Conservation (phyloP, 2,329 filamentous ascomycete genomes). For the Ophiostoma ulmi region DNA sequence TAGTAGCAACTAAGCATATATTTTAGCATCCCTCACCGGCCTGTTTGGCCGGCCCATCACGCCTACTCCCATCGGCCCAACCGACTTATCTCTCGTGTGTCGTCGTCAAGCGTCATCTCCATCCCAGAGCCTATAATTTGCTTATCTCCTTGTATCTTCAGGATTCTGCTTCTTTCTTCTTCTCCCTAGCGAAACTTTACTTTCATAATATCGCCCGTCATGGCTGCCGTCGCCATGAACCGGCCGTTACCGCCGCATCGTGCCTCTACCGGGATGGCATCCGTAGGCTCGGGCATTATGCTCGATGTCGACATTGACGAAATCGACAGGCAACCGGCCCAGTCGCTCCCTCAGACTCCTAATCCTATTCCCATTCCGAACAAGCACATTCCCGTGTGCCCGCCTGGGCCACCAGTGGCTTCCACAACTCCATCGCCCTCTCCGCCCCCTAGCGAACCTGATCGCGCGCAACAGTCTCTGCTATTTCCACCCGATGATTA, state of each 20-base stretch:
- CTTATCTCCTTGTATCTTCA: neutral
- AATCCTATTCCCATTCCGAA: slow-evolving; percentile 70
- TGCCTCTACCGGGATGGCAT: slow-evolving; percentile 33
- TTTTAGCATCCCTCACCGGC: neutral
- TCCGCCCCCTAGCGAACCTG: slow-evolving; percentile 37
- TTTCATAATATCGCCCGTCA: slow-evolving; percentile 29
- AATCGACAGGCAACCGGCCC: slow-evolving; percentile 22
- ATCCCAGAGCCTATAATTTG: neutral
- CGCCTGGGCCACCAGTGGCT: slow-evolving; percentile 61
- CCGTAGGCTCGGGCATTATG: slow-evolving; percentile 34
- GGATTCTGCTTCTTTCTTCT: neutral
- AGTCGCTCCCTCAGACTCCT: slow-evolving; percentile 32
- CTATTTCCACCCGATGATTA: slow-evolving; percentile 68
- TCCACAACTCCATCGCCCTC: slow-evolving; percentile 20
- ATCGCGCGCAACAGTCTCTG: slow-evolving; percentile 59
- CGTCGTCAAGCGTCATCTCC: neutral
- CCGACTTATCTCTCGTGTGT: neutral
- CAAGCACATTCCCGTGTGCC: slow-evolving; percentile 84
- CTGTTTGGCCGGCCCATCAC: neutral
- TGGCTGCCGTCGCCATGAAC: slow-evolving; percentile 53
- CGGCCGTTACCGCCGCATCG: slow-evolving; percentile 34
- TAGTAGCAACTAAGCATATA: neutral
- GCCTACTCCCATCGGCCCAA: neutral
- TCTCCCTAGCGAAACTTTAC: neutral
- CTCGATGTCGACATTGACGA: slow-evolving; percentile 37